phyloP scores from a whole-genome alignment of 345 rosid genomes.

The Arabidopsis arenosa region DNA sequence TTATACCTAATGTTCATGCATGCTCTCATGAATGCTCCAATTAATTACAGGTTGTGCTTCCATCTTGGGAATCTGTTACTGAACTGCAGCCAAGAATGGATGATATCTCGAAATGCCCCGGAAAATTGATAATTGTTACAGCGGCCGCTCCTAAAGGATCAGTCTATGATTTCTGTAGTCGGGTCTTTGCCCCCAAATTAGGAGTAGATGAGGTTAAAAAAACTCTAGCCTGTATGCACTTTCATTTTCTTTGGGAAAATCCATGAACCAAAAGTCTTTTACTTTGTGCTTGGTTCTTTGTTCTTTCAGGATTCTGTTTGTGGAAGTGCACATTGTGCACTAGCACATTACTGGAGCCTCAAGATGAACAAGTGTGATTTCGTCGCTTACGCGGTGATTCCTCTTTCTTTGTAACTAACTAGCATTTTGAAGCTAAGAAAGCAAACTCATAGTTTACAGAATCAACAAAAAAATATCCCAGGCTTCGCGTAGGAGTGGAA shows the following conservation, averaged over 20 bases:
- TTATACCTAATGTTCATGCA: not conserved
- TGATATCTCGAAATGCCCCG: conserved; percentile 57
- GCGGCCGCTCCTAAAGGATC: conserved; percentile 57
- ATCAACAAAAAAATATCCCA: not conserved
- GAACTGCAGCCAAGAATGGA: conserved; percentile 58
- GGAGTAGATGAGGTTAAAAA: conserved; percentile 20
- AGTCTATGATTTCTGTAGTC: conserved; percentile 30
- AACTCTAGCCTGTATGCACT: too few species aligned
- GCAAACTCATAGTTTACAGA: not conserved
- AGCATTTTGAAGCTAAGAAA: not conserved
- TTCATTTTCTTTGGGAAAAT: too few species aligned
- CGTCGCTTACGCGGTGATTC: conserved; percentile 54
- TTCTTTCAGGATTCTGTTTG: conserved; percentile 65
- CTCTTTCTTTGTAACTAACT: not conserved
- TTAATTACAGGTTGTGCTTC: conserved; percentile 49
- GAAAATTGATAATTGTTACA: conserved; percentile 57
- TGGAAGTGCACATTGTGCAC: conserved; percentile 75
- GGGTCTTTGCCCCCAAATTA: conserved; percentile 42
- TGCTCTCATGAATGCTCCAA: too few species aligned
- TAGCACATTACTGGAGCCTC: conserved; percentile 70
- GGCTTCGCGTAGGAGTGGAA: conserved; percentile 71
- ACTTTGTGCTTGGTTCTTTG: not conserved
- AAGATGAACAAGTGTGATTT: conserved; percentile 66
- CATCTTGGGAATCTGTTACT: conserved; percentile 59
- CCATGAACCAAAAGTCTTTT: not conserved